These are phyloP conservation scores for Acmispon strigosus DNA, from an alignment of 306 rosid genomes.

Conservation along the genomic window DNA sequence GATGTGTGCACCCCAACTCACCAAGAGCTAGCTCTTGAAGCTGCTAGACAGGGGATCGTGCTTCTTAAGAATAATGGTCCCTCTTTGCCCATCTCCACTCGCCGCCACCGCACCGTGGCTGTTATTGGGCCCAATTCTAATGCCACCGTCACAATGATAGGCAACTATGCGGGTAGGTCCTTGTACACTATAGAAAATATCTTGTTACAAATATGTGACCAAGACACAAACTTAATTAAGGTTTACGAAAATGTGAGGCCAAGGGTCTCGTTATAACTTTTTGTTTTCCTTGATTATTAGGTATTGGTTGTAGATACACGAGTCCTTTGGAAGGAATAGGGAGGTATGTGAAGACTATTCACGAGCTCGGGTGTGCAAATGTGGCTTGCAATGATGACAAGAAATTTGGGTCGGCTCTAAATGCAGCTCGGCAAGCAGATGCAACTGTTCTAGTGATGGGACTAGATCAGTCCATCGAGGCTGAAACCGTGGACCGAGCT, in stretches of 20 bases:
- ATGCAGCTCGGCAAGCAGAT: constrained; percentile 56
- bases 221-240: too few relatives aligned
- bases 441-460: constrained; percentile 69
- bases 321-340: constrained; percentile 66
- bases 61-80: constrained; percentile 57
- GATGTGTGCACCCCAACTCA: constrained; percentile 63
- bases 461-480: constrained; percentile 75
- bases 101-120: constrained; percentile 49
- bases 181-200: neutral
- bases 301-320: constrained; percentile 65
- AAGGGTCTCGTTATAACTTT: neutral
- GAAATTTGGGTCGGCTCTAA: constrained; percentile 36
- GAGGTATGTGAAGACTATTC: constrained; percentile 35
- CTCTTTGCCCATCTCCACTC: constrained; percentile 50
- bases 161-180: constrained; percentile 65
- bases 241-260: too few relatives aligned
- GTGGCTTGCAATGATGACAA: constrained; percentile 48
- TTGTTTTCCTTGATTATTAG: constrained; percentile 6
- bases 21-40: constrained; percentile 62
- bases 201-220: too few relatives aligned
- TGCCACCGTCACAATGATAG: constrained; percentile 66
- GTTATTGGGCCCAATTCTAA: constrained; percentile 81
- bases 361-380: constrained; percentile 51
- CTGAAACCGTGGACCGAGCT: constrained; percentile 56
- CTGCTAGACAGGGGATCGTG: constrained; percentile 75